These are phyloP conservation scores for Blastomyces percursus DNA, from an alignment of 2,329 filamentous ascomycete genomes.

Conservation along the genomic window DNA sequence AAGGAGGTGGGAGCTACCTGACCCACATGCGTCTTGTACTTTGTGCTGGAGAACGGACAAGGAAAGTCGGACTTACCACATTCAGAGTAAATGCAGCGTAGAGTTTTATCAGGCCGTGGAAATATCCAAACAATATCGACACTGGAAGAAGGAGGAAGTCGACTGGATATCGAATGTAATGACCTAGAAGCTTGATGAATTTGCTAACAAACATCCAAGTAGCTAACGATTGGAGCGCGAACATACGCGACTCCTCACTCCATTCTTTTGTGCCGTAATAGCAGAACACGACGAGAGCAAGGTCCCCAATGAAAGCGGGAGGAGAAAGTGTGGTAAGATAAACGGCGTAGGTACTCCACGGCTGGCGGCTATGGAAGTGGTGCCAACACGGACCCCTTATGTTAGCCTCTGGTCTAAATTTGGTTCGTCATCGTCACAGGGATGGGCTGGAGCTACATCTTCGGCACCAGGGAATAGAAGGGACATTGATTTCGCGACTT, in stretches of 20 bases:
- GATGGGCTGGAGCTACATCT: conserved; percentile 2
- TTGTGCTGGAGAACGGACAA: conserved; percentile 10
- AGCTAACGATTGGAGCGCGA: conserved; percentile 51
- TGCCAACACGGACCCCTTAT: conserved; percentile 14
- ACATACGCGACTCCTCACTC: conserved; percentile 43
- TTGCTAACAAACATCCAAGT: conserved; percentile 81
- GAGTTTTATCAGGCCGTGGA: conserved; percentile 85
- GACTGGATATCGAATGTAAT: conserved; percentile 72
- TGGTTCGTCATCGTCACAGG: conserved; percentile 7
- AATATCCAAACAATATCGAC: conserved; percentile 85
- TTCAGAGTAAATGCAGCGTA: conserved; percentile 74
- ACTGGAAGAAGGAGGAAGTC: conserved; percentile 71
- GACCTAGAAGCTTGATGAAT: conserved; percentile 76
- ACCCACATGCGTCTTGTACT: conserved; percentile 1
- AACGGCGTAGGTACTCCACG: conserved; percentile 87
- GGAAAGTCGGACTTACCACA: conserved; percentile 50
- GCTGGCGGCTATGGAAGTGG: conserved; percentile 56
- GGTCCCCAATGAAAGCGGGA: conserved; percentile 69
- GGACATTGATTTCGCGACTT: conserved; percentile 9
- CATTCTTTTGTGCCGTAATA: conserved; percentile 57
- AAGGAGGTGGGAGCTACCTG: conserved; percentile 9
- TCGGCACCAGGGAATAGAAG: not conserved
- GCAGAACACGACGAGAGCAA: conserved; percentile 57
- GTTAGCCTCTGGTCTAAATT: conserved; percentile 17
- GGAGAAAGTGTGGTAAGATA: conserved; percentile 89